Percentiles rank a stretch among this genome's conserved stretches.
phyloP scores from a whole-genome alignment of 495 filamentous ascomycete species.

The Hapsidospora chrysogenum region DNA sequence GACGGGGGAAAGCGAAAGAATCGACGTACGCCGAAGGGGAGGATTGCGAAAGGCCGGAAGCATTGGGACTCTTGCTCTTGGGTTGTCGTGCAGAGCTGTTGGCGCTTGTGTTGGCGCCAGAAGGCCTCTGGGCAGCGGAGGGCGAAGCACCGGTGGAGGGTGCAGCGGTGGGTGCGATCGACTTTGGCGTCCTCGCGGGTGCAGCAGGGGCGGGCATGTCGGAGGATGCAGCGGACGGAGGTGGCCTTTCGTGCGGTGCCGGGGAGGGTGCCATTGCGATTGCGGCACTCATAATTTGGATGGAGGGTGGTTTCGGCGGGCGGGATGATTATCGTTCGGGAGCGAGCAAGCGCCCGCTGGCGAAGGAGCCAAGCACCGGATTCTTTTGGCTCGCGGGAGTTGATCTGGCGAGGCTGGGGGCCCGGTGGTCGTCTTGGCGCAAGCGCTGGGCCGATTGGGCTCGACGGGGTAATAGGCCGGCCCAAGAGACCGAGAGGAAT shows the following conservation, averaged over 20 bases:
- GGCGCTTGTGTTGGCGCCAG: constrained; percentile 5
- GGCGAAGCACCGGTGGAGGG: background rate
- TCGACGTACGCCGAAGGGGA: constrained; percentile 34
- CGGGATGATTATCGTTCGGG: no score
- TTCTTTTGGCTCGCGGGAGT: no score
- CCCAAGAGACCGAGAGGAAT: no score
- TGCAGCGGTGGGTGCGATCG: constrained; percentile 2
- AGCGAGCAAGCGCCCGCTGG: no score
- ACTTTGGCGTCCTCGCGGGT: no score
- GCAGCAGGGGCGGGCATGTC: constrained; percentile 27
- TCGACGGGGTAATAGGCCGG: no score
- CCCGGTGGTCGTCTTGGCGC: background rate
- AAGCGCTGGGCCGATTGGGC: background rate
- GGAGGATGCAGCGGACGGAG: constrained; percentile 24
- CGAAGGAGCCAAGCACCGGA: no score
- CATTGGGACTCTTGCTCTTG: constrained; percentile 31
- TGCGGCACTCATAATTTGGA: constrained; percentile 41
- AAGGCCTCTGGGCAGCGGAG: background rate
- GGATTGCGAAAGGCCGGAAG: constrained; percentile 25
- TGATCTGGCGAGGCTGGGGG: background rate
- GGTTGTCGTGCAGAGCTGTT: constrained; percentile 25
- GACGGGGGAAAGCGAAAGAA: constrained; percentile 7
- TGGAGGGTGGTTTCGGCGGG: constrained; percentile 2
- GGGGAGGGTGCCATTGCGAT: constrained; percentile 43
- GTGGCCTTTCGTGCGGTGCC: constrained; percentile 40